Evolutionary conservation across 2,329 filamentous ascomycete genomes (phyloP).

Genomic region (Colletotrichum horii): DNA sequence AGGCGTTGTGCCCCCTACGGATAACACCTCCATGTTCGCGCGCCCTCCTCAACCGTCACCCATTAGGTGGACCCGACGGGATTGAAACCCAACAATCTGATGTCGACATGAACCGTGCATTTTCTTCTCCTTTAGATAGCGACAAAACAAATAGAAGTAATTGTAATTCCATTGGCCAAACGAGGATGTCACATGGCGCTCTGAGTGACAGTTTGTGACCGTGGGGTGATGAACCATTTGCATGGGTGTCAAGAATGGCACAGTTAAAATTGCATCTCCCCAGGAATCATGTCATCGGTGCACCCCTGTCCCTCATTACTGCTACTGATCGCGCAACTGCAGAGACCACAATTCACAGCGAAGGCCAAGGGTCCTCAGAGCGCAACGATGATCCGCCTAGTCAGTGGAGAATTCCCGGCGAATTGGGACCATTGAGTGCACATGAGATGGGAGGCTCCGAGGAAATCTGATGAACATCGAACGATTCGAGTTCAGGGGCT

Average conservation of each 20-base stretch:
- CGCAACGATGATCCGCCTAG: not conserved
- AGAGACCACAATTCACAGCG: not conserved
- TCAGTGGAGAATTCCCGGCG: rapidly evolving
- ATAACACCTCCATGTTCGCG: not conserved
- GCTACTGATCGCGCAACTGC: not conserved
- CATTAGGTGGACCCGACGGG: not conserved
- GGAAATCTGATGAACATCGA: not conserved
- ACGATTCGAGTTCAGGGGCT: not conserved
- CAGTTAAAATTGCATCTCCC: not conserved
- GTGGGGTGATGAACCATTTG: not conserved
- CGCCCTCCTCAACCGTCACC: not conserved
- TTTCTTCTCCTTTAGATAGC: not conserved
- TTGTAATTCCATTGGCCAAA: not conserved
- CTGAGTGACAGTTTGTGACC: not conserved
- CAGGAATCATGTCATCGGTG: not conserved
- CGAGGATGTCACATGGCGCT: not conserved
- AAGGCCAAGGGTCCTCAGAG: not conserved
- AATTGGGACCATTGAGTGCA: not conserved
- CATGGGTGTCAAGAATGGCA: not conserved
- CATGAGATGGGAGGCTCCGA: not conserved
- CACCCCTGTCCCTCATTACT: not conserved
- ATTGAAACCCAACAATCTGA: not conserved
- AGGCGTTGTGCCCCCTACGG: not conserved
- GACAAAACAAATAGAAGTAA: not conserved
- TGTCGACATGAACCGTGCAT: not conserved